Evolutionary conservation across 305 asterid genomes (phyloP).

Genomic region (Fraxinus angustifolia): DNA sequence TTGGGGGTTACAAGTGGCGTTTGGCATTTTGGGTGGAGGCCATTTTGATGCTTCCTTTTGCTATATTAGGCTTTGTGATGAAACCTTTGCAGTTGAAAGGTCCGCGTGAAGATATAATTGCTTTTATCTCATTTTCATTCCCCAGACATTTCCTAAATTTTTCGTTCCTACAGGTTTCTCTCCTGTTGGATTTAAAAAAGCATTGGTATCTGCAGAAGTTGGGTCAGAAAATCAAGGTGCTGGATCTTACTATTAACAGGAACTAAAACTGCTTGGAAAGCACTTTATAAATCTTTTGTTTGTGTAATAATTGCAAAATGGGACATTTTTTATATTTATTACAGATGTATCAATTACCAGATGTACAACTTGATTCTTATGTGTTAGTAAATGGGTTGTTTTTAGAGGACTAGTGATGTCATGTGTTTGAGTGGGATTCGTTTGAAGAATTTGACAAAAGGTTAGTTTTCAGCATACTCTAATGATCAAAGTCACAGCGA

Average conservation of each 20-base stretch:
- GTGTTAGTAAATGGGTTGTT: not conserved
- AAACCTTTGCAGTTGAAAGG: conserved; percentile 94
- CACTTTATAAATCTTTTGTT: conserved; percentile 12
- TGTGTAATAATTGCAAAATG: conserved; percentile 11
- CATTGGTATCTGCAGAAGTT: conserved; percentile 36
- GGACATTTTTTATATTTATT: not conserved
- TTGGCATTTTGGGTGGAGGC: conserved; percentile 92
- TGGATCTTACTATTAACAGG: conserved; percentile 5
- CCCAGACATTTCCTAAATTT: conserved; percentile 25
- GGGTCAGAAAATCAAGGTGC: conserved; percentile 60
- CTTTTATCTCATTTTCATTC: conserved; percentile 16
- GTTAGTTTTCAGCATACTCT: not conserved
- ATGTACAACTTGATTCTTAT: not conserved
- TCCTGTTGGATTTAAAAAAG: conserved; percentile 47
- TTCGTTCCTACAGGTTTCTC: conserved; percentile 54
- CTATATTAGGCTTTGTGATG: conserved; percentile 78
- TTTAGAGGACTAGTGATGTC: not conserved
- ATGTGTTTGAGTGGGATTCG: not conserved
- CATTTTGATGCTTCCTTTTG: conserved; percentile 88
- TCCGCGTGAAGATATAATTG: conserved; percentile 24
- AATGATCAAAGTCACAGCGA: not conserved
- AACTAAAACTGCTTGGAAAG: conserved; percentile 7
- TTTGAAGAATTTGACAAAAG: not conserved
- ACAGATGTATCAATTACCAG: not conserved
- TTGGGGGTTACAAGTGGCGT: conserved; percentile 71